Evolutionary conservation across 108 stramenopile genomes (phyloP).

Genomic region (Nitzschia palea): DNA sequence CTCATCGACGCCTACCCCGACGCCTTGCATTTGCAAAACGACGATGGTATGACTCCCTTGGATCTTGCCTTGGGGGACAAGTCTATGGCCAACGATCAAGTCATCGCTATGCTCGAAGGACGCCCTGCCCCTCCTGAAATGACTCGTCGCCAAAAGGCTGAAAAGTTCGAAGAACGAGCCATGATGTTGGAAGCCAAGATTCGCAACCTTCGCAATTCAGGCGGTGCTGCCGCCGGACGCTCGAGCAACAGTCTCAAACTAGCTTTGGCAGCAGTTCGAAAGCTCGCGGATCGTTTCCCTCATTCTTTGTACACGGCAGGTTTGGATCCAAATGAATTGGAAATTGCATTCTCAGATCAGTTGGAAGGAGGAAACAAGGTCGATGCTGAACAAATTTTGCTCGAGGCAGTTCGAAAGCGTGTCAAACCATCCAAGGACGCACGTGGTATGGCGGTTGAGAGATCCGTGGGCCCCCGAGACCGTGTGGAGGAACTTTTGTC

Average conservation of each 20-base stretch:
- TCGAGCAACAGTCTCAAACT: constrained; percentile 71
- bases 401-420: constrained; percentile 74
- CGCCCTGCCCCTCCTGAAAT: constrained; percentile 85
- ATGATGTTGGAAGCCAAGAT: constrained; percentile 73
- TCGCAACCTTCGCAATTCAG: constrained; percentile 47
- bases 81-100: constrained; percentile 59
- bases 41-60: constrained; percentile 90
- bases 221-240: constrained; percentile 27
- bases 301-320: constrained; percentile 88
- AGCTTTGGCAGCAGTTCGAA: constrained; percentile 72
- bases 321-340: constrained; percentile 86
- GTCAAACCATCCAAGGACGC: constrained; percentile 28
- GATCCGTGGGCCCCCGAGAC: constrained; percentile 60
- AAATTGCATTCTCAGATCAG: constrained; percentile 79
- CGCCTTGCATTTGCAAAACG: constrained; percentile 84
- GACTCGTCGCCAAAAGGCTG: constrained; percentile 76
- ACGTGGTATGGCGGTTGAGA: constrained; percentile 19
- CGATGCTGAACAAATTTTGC: constrained; percentile 62
- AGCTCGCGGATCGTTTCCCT: constrained; percentile 86
- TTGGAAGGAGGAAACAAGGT: constrained; percentile 46
- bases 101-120: constrained; percentile 84
- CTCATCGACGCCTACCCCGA: constrained; percentile 86
- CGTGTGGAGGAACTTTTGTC: constrained; percentile 83
- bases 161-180: constrained; percentile 78
- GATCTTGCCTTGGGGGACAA: constrained; percentile 80